Percentiles rank a stretch among this genome's conserved stretches.
phyloP scores from a whole-genome alignment of 441 rosid genomes.

The Geranium incanum region DNA sequence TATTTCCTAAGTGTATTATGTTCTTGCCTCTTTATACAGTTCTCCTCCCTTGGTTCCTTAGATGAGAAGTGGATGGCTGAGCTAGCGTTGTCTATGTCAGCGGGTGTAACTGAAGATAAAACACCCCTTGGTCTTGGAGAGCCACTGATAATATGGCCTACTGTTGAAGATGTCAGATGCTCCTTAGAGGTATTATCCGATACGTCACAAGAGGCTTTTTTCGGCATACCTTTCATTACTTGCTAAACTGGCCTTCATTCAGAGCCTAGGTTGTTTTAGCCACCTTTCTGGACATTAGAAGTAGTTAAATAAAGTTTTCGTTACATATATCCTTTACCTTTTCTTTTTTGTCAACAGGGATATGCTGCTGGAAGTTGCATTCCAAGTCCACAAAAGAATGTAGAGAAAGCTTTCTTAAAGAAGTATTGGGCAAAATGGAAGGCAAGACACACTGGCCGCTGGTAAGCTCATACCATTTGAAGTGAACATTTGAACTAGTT shows the following conservation, averaged over 20 bases:
- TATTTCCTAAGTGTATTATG: constrained; percentile 10
- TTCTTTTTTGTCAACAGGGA: constrained; percentile 42
- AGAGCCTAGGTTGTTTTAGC: background rate
- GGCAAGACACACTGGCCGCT: constrained; percentile 71
- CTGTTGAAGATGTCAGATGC: constrained; percentile 84
- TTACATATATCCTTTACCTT: constrained; percentile 15
- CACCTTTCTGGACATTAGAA: background rate
- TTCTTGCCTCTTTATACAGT: constrained; percentile 35
- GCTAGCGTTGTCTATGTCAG: constrained; percentile 72
- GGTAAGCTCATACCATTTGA: constrained; percentile 33
- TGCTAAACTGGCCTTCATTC: background rate
- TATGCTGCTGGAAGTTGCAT: constrained; percentile 84
- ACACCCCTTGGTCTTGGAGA: constrained; percentile 69
- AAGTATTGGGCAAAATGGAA: constrained; percentile 95
- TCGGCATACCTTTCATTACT: constrained; percentile 6
- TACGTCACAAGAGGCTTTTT: constrained; percentile 17
- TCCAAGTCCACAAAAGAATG: constrained; percentile 86
- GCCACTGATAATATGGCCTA: constrained; percentile 83
- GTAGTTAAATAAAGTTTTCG: constrained; percentile 4
- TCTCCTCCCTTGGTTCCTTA: constrained; percentile 89
- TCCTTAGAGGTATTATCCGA: constrained; percentile 66
- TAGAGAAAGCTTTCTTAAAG: constrained; percentile 67
- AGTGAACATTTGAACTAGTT: constrained; percentile 17
- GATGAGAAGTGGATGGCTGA: constrained; percentile 94
- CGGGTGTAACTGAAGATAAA: constrained; percentile 68